phyloP scores from a whole-genome alignment of 2,329 filamentous ascomycete genomes.

The Xylariaceae sp. region DNA sequence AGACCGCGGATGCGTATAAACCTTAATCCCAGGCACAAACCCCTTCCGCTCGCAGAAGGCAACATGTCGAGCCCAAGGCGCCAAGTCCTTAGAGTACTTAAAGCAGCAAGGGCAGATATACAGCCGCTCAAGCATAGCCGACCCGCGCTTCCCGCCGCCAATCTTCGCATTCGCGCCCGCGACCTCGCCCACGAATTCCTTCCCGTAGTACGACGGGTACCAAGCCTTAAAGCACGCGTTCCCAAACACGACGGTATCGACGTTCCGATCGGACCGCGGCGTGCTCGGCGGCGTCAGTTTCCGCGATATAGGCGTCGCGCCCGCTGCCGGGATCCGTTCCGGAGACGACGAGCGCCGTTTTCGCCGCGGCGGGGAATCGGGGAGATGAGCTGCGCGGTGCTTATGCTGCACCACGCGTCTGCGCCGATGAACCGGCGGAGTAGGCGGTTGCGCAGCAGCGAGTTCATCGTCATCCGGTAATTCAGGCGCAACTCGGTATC shows the following conservation, averaged over 20 bases:
- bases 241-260: conserved; percentile 81
- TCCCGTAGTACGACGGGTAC: conserved; percentile 89
- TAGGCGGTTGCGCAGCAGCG: conserved; percentile 9
- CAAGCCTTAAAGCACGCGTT: conserved; percentile 81
- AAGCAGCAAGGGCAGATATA: conserved; percentile 94
- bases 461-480: not conserved
- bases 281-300: conserved; percentile 26
- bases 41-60: conserved; percentile 51
- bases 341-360: not conserved
- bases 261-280: conserved; percentile 62
- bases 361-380: not conserved
- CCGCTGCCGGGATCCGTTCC: not conserved
- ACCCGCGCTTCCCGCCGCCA: conserved; percentile 33
- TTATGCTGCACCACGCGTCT: not conserved
- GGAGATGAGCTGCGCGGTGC: not conserved
- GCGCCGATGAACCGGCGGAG: not conserved
- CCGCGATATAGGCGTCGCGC: conserved; percentile 19
- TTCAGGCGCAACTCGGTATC: conserved; percentile 1
- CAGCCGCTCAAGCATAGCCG: conserved; percentile 58
- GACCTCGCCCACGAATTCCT: conserved; percentile 57
- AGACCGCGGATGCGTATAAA: conserved; percentile 63
- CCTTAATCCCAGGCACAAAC: conserved; percentile 60
- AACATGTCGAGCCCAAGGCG: conserved; percentile 56
- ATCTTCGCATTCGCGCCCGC: conserved; percentile 32
- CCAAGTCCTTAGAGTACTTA: conserved; percentile 71